phyloP scores from a whole-genome alignment of 805 yeast genomes.

The Lipomyces sp. region DNA sequence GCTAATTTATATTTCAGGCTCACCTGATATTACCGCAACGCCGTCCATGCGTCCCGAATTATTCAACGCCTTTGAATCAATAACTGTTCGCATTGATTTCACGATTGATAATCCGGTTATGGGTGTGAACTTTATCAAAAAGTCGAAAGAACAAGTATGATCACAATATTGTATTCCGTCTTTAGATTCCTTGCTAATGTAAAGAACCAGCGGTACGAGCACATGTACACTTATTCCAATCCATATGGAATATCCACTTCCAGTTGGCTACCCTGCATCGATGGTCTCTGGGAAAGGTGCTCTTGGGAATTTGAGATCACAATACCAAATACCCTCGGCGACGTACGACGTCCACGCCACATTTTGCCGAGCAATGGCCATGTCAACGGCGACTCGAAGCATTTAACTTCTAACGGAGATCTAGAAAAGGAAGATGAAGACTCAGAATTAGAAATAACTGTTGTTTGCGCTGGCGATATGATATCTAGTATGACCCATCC shows the following conservation, averaged over 20 bases:
- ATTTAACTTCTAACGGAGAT: constrained; percentile 13
- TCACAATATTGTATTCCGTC: no score
- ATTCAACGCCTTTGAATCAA: constrained; percentile 60
- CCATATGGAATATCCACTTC: constrained; percentile 79
- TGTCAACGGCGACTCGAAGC: not conserved
- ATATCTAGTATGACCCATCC: constrained; percentile 65
- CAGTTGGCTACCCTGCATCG: constrained; percentile 97
- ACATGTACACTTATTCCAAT: constrained; percentile 75
- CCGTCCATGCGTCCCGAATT: constrained; percentile 34
- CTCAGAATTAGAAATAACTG: constrained; percentile 41
- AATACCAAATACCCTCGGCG: constrained; percentile 74
- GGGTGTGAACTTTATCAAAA: constrained; percentile 71
- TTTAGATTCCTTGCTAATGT: no score
- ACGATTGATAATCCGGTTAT: constrained; percentile 59
- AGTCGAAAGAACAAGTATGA: constrained; percentile 6
- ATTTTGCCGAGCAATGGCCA: constrained; percentile 38
- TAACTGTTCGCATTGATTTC: constrained; percentile 67
- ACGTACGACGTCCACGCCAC: constrained; percentile 52
- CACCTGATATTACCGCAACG: constrained; percentile 30
- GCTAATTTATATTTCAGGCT: no score
- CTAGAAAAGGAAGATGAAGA: constrained; percentile 38
- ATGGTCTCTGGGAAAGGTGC: constrained; percentile 78
- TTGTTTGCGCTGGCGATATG: constrained; percentile 45
- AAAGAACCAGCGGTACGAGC: constrained; percentile 19
- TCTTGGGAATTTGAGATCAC: constrained; percentile 91